Evolutionary conservation across 768 basidiomycete genomes (phyloP).

Genomic region (Kwoniella heveanensis): DNA sequence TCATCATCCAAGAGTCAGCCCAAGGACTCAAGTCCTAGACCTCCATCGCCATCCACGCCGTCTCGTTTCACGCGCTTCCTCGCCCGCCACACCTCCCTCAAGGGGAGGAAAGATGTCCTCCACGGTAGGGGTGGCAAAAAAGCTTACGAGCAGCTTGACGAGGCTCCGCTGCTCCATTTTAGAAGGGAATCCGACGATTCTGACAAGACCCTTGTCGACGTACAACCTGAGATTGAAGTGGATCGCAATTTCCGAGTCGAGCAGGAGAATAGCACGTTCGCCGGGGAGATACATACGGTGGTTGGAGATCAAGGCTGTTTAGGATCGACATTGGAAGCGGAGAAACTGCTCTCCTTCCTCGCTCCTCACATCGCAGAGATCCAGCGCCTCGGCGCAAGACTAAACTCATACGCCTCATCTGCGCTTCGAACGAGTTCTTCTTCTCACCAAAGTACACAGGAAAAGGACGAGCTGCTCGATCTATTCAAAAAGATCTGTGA

Average conservation of each 20-base stretch:
- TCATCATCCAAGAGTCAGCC: neutral
- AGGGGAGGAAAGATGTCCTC: neutral
- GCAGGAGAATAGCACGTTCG: no score
- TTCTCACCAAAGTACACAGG: no score
- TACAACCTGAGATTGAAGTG: neutral
- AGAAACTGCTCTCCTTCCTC: constrained; percentile 13
- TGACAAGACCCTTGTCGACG: constrained; percentile 19
- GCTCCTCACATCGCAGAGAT: constrained; percentile 30
- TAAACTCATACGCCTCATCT: neutral
- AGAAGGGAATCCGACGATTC: constrained; percentile 19
- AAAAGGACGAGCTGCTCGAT: neutral
- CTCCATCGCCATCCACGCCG: neutral
- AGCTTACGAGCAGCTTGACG: constrained; percentile 9
- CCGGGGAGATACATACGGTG: no score
- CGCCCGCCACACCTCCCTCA: neutral
- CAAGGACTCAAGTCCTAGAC: no score
- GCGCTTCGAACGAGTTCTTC: neutral
- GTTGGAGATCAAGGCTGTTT: neutral
- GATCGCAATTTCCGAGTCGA: neutral
- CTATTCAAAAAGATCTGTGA: constrained; percentile 21
- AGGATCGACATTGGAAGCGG: neutral
- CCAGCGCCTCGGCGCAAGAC: constrained; percentile 17
- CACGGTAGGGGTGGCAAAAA: neutral
- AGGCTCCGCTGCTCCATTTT: constrained; percentile 9
- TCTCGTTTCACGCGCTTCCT: constrained; percentile 7